phyloP scores from a whole-genome alignment of 2,329 filamentous ascomycete species.

The Alternaria sp. region DNA sequence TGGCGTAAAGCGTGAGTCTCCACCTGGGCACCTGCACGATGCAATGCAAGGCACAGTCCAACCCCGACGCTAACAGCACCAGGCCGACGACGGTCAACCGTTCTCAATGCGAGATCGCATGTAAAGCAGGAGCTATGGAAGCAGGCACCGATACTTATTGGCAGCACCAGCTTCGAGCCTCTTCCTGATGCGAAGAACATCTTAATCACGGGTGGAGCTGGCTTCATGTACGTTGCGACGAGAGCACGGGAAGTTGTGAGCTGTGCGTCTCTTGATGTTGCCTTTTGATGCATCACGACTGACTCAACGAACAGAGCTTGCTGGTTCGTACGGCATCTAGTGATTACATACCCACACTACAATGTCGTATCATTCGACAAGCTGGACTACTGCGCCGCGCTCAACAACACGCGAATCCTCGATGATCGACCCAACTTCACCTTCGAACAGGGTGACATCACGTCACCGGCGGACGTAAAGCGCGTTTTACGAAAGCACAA shows the following conservation, averaged over 20 bases:
- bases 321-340: constrained; percentile 82
- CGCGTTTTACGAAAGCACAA: constrained; percentile 73
- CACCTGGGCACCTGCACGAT: constrained; percentile 4
- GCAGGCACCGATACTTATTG: constrained; percentile 72
- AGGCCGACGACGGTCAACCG: constrained; percentile 46
- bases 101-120: constrained; percentile 52
- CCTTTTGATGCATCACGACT: constrained; percentile 12
- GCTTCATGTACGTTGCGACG: constrained; percentile 73
- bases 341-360: constrained; percentile 76
- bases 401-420: constrained; percentile 78
- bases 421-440: constrained; percentile 73
- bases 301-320: constrained; percentile 65
- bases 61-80: constrained; percentile 5
- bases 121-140: constrained; percentile 71
- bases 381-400: constrained; percentile 79
- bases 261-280: constrained; percentile 4
- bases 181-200: constrained; percentile 76
- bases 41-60: constrained; percentile 11
- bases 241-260: constrained; percentile 5
- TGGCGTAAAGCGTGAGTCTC: constrained; percentile 38
- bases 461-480: constrained; percentile 71
- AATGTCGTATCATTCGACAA: constrained; percentile 85
- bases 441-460: constrained; percentile 82
- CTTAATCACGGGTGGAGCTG: constrained; percentile 82
- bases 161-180: constrained; percentile 73